phyloP scores from a whole-genome alignment of 306 rosid species.

The Cucurbita maxima region DNA sequence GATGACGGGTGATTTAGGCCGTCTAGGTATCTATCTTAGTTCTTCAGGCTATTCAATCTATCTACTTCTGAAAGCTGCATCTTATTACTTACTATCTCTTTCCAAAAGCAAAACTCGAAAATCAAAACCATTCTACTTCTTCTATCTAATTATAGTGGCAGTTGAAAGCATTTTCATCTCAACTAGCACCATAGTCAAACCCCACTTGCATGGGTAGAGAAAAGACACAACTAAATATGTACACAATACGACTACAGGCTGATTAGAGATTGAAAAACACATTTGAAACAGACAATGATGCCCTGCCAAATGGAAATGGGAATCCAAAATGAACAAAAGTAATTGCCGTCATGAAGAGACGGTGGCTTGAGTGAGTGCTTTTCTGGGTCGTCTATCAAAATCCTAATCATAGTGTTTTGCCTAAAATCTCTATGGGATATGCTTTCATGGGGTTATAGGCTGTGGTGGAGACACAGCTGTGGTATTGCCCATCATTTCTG shows the following conservation, averaged over 20 bases:
- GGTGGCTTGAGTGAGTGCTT: not conserved
- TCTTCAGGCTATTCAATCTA: not conserved
- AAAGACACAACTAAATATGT: not conserved
- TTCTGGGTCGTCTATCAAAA: not conserved
- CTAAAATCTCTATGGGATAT: not conserved
- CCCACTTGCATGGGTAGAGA: conserved; percentile 3
- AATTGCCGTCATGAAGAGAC: not conserved
- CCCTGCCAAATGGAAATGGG: not conserved
- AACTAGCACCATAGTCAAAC: not conserved
- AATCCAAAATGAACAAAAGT: not conserved
- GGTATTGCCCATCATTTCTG: not conserved
- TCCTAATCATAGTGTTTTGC: not conserved
- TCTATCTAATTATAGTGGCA: not conserved
- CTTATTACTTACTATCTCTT: not conserved
- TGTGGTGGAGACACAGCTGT: conserved; percentile 3
- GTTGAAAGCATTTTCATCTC: not conserved
- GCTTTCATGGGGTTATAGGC: not conserved
- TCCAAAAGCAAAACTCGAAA: not conserved
- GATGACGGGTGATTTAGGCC: not conserved
- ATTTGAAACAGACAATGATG: conserved; percentile 1
- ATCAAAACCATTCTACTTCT: too few species aligned
- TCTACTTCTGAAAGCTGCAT: not conserved
- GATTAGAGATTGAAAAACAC: not conserved
- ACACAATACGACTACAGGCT: not conserved
- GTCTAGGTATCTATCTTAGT: too few species aligned